Percentiles rank a stretch among this genome's conserved stretches.
These are phyloP conservation scores for Dipodascus geniculatus DNA, from an alignment of 805 yeast genomes.

Conservation along the genomic window DNA sequence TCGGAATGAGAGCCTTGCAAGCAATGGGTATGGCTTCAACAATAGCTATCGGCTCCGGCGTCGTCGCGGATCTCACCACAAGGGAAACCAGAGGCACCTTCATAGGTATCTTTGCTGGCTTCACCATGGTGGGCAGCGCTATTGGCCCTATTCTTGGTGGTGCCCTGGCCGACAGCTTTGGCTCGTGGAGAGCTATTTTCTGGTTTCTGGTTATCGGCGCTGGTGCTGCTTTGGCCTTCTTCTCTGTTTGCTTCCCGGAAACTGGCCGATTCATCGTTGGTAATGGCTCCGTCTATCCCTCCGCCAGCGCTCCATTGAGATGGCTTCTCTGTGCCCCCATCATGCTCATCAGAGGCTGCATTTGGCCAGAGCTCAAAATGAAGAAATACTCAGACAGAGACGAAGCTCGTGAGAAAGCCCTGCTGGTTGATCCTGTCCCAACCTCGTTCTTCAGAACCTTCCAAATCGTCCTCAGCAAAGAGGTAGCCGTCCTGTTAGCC, in stretches of 20 bases:
- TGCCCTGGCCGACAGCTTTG: constrained; percentile 32
- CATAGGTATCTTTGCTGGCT: constrained; percentile 54
- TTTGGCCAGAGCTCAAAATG: constrained; percentile 10
- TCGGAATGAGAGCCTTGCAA: constrained; percentile 61
- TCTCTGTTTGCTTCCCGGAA: constrained; percentile 49
- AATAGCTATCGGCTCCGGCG: constrained; percentile 56
- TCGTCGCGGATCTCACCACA: constrained; percentile 62
- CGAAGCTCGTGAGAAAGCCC: constrained; percentile 5
- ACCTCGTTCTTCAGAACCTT: constrained; percentile 32
- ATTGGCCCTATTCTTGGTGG: constrained; percentile 67
- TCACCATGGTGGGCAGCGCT: constrained; percentile 61
- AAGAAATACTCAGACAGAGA: neutral
- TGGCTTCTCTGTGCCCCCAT: neutral
- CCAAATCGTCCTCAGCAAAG: constrained; percentile 11
- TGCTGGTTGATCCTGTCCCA: constrained; percentile 24
- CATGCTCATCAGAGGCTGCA: neutral
- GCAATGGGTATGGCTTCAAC: constrained; percentile 71
- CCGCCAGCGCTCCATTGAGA: constrained; percentile 18
- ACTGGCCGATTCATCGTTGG: constrained; percentile 65
- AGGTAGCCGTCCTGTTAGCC: constrained; percentile 37
- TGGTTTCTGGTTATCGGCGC: constrained; percentile 63
- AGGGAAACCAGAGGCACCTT: constrained; percentile 57
- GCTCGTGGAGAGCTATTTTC: constrained; percentile 51
- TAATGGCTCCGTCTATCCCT: constrained; percentile 54
- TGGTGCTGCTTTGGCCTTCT: constrained; percentile 29